These are phyloP conservation scores for Blastocladiella emersonii DNA, from an alignment of 371 early-diverging fungal genomes.

Conservation along the genomic window DNA sequence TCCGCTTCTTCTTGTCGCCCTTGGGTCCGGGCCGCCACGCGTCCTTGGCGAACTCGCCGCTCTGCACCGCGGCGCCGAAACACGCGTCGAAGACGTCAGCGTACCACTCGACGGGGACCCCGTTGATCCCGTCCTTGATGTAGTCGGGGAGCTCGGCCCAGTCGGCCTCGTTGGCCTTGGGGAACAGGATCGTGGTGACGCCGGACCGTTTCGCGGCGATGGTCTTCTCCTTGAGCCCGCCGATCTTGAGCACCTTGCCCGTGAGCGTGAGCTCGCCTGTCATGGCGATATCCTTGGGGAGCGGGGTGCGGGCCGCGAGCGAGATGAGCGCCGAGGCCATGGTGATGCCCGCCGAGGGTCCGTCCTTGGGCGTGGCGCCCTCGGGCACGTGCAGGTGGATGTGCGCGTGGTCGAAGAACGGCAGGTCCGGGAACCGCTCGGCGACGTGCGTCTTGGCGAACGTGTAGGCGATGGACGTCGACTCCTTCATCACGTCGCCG, in stretches of 20 bases:
- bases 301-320: conserved; percentile 61
- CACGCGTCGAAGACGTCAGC: conserved; percentile 27
- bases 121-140: conserved; percentile 75
- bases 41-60: neutral
- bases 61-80: neutral
- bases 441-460: conserved; percentile 69
- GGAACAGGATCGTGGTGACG: conserved; percentile 75
- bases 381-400: conserved; percentile 96
- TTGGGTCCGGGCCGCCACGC: neutral
- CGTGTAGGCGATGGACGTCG: conserved; percentile 87
- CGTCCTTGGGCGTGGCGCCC: conserved; percentile 96
- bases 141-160: conserved; percentile 90
- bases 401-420: conserved; percentile 77
- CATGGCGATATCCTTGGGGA: conserved; percentile 78
- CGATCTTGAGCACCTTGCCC: conserved; percentile 91
- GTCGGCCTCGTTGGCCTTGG: conserved; percentile 73
- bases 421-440: conserved; percentile 48
- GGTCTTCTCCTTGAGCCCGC: conserved; percentile 92
- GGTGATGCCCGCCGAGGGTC: conserved; percentile 90
- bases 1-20: too few species aligned
- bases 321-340: conserved; percentile 90
- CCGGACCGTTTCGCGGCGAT: conserved; percentile 94
- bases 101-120: conserved; percentile 72
- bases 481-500: conserved; percentile 97
- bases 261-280: conserved; percentile 95